Percentiles rank a stretch among this genome's conserved stretches.
Conservation (phyloP, 768 basidiomycete genomes). For the Panellus pusillus region DNA sequence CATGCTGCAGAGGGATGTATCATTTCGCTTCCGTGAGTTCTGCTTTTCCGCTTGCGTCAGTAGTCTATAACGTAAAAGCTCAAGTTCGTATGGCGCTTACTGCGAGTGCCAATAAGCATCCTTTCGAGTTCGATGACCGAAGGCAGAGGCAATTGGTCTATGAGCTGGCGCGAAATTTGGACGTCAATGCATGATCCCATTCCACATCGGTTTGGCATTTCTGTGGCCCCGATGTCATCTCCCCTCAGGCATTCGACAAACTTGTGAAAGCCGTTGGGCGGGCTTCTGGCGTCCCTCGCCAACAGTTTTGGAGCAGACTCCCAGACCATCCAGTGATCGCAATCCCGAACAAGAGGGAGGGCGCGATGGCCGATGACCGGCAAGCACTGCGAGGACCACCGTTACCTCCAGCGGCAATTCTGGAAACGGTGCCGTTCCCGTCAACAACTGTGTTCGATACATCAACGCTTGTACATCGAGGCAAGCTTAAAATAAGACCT, state of each 20-base stretch:
- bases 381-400: background rate
- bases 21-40: no score
- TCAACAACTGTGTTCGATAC: background rate
- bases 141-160: background rate
- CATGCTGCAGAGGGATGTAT: no score
- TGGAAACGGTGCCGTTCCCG: background rate
- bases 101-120: background rate
- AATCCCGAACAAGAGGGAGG: background rate
- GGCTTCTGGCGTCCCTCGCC: background rate
- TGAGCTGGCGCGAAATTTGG: slow-evolving; percentile 1
- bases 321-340: background rate
- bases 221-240: slow-evolving; percentile 1
- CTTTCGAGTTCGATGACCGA: background rate
- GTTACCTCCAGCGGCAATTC: background rate
- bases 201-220: background rate
- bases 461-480: background rate
- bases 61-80: no score
- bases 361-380: background rate
- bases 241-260: background rate
- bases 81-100: no score
- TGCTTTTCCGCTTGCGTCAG: no score
- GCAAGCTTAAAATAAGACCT: slow-evolving; percentile 19
- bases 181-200: slow-evolving; percentile 1
- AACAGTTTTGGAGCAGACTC: slow-evolving; percentile 3
- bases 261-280: background rate